Evolutionary conservation across 768 basidiomycete genomes (phyloP), one percentile per base, ranked within the genome.

Genomic region (Artomyces pyxidatus): DNA sequence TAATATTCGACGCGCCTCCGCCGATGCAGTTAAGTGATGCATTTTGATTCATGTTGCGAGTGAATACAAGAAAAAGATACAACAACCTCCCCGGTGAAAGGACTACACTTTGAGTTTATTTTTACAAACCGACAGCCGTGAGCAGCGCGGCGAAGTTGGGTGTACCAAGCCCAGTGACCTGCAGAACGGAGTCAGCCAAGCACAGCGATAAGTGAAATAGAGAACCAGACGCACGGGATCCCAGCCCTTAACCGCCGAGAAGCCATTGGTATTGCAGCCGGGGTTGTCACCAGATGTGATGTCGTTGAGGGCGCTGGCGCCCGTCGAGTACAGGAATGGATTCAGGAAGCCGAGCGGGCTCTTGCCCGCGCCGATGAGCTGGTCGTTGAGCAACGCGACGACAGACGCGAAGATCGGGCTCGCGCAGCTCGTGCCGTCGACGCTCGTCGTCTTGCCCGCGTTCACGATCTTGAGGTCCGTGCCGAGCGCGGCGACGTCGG

Each of bases 131-230:
- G 8, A 77, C 71, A 12, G 77, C 65, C 19, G 63, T 51, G 53
- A 71, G 69, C 48, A 85, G 62, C 50, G 70, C 71, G 42, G 67
- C 57, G 60, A 80, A 84, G 56, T 81, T 72, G 6, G 42, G 42
- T 12, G 42, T 25, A 26, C 42, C 42, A 22, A 43, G 25, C 22
- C 42, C 42, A 28, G 42, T 43, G 21, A 43, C 42, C 42, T 43
- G 16, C 28, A 12, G 42, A 43, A 14, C 14, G 12, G 6, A 3
- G 25, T 43, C 42, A 43, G 27, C 27, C n/a, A n/a, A n/a, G n/a
- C n/a, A n/a, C n/a, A n/a, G n/a, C n/a, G n/a, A n/a, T n/a, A n/a
- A n/a, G n/a, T n/a, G n/a, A n/a, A n/a, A n/a, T n/a, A n/a, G n/a
- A n/a, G n/a, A 43, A 3, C 28, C 21, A 21, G 16, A 28, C 47